Evolutionary conservation across 352 stramenopile genomes (phyloP).

Genomic region (Globisporangium lucens): DNA sequence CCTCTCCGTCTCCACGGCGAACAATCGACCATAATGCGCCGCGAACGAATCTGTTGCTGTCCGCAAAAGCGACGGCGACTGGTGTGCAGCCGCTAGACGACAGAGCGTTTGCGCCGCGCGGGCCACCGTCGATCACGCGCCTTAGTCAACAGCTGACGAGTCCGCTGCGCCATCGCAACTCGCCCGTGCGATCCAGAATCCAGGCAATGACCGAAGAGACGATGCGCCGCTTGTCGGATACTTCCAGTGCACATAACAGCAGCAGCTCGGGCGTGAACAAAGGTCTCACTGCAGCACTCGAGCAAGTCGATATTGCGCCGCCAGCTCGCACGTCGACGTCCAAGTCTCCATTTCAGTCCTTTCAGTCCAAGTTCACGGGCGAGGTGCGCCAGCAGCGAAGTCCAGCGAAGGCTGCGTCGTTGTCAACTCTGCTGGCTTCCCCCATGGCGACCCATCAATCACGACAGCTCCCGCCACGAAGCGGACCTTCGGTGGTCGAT

Average conservation of each 20-base stretch:
- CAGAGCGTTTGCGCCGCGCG: constrained; percentile 14
- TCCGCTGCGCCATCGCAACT: constrained; percentile 22
- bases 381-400: constrained; percentile 12
- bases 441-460: constrained; percentile 16
- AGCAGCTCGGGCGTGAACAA: background rate
- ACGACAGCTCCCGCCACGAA: constrained; percentile 19
- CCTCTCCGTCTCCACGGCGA: constrained; percentile 15
- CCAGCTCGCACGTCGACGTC: constrained; percentile 27
- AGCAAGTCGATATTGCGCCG: constrained; percentile 43
- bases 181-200: constrained; percentile 16
- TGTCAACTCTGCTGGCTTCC: constrained; percentile 16
- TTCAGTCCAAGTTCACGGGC: constrained; percentile 60
- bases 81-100: constrained; percentile 20
- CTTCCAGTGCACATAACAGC: background rate
- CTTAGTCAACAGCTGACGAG: constrained; percentile 22
- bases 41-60: constrained; percentile 10
- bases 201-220: constrained; percentile 21
- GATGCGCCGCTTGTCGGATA: constrained; percentile 18
- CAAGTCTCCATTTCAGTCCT: constrained; percentile 79
- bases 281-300: constrained; percentile 28
- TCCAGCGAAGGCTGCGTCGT: constrained; percentile 11
- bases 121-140: constrained; percentile 17
- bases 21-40: background rate
- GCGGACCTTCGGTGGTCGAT: constrained; percentile 32
- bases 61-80: constrained; percentile 10